Conservation (phyloP, 768 basidiomycete species). For the Trametes elegans region DNA sequence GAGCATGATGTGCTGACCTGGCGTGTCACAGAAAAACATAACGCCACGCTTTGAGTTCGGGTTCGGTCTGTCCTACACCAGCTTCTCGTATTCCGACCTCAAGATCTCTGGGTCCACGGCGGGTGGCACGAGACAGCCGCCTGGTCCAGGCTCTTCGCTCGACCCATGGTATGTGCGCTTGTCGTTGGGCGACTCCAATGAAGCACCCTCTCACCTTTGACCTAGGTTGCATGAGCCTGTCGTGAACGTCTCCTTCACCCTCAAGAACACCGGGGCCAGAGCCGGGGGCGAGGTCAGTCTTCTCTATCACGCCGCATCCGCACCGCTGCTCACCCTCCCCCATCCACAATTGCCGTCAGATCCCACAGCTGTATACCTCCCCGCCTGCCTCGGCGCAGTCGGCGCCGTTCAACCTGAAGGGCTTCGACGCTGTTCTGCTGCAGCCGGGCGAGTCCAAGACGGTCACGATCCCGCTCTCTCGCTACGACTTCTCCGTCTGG, state of each 20-base stretch:
- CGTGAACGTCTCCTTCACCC: constrained; percentile 49
- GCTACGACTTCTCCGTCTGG: constrained; percentile 37
- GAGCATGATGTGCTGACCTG: background rate
- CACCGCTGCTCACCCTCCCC: background rate
- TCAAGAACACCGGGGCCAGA: constrained; percentile 52
- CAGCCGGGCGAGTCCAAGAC: constrained; percentile 26
- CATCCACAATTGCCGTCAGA: constrained; percentile 38
- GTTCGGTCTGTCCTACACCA: constrained; percentile 73
- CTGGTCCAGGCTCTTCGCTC: constrained; percentile 50
- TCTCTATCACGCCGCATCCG: background rate
- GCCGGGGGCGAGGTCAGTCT: constrained; percentile 51
- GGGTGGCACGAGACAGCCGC: constrained; percentile 40
- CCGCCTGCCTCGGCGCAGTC: constrained; percentile 47
- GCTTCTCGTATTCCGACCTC: constrained; percentile 60
- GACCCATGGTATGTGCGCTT: constrained; percentile 43
- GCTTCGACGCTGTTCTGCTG: constrained; percentile 48
- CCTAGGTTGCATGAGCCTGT: constrained; percentile 50
- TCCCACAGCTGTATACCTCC: constrained; percentile 54
- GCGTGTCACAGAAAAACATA: constrained; percentile 34
- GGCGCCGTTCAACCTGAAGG: constrained; percentile 52
- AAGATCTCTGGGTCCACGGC: constrained; percentile 29
- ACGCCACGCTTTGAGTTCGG: constrained; percentile 64
- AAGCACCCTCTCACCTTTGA: no score
- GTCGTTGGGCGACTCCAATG: background rate
- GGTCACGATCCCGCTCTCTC: constrained; percentile 31